Evolutionary conservation across 768 basidiomycete genomes (phyloP), one percentile per base, ranked within the genome.

Genomic region (Austroboletus festivus): DNA sequence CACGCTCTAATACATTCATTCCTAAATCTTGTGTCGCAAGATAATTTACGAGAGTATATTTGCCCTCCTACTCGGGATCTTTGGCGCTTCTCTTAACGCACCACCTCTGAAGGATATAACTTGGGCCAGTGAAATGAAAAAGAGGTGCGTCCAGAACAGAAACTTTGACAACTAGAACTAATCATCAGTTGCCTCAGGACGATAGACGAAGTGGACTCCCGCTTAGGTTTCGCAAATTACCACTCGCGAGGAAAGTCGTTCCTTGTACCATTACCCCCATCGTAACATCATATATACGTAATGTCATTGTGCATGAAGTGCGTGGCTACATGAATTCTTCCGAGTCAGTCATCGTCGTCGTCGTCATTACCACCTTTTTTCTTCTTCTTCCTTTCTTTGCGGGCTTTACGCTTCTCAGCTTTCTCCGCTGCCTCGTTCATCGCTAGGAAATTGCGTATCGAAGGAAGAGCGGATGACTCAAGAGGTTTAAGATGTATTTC

Each of bases 101-200:
- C 80, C 88, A 1, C 63, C 73, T 26, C 68, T 92, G 28, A 89
- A 85, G 56, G 87, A 91, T 58, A 88, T 92, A 50, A 85, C 86
- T 28, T 93, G 89, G 91, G 80, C 88, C 16, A 89, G 86, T 57
- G 90, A 94, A 69, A 93, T 93, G 90, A 79, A 78, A 57, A 83
- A 78, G 61, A 77, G 84, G 90, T 90, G 57, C 56, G 81, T 67
- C 16, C 24, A 7, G 6, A 35, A 24, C 19, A n/a, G 28, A 40
- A 0, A 22, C 4, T 40, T 22, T 18, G 23, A 19, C 34, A 47
- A 8, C 15, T 6, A 20, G 12, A 21, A 35, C 12, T 40, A 19
- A 40, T 39, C 44, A 37, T 47, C 33, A 18, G 8, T 47, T 47
- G 23, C n/a, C 51, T 31, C 56, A 89, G 86, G 50, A 77, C 80